Conservation (phyloP, 2,329 filamentous ascomycete genomes). For the Endoconidiophora laricicola region DNA sequence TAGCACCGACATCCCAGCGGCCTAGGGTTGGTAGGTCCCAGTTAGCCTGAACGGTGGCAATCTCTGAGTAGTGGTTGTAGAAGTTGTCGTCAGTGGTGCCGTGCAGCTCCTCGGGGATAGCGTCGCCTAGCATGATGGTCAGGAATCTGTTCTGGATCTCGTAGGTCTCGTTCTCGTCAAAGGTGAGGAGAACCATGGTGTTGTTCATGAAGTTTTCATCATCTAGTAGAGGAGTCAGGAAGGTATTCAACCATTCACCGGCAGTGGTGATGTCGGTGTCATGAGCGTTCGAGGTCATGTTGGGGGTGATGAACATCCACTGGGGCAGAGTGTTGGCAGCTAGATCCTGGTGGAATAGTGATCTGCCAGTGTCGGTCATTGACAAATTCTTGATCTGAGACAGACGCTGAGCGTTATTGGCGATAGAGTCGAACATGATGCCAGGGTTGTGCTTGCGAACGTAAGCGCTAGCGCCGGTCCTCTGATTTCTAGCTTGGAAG, state of each 20-base stretch:
- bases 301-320: conserved; percentile 54
- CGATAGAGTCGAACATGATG: conserved; percentile 49
- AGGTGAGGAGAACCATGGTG: conserved; percentile 60
- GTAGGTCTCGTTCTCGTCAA: conserved; percentile 65
- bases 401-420: conserved; percentile 40
- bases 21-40: conserved; percentile 54
- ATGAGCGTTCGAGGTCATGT: conserved; percentile 64
- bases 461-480: conserved; percentile 54
- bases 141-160: conserved; percentile 50
- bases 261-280: conserved; percentile 55
- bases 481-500: conserved; percentile 42
- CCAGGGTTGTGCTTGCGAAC: conserved; percentile 66
- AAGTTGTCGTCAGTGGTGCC: conserved; percentile 53
- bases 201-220: conserved; percentile 58
- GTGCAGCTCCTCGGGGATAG: conserved; percentile 45
- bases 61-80: conserved; percentile 57
- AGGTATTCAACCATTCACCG: conserved; percentile 48
- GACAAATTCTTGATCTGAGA: conserved; percentile 56
- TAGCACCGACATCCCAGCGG: conserved; percentile 56
- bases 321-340: conserved; percentile 48
- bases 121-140: conserved; percentile 56
- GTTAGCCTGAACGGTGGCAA: conserved; percentile 52
- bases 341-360: conserved; percentile 51
- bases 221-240: conserved; percentile 52
- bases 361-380: conserved; percentile 24